phyloP scores from a whole-genome alignment of 1,284 basidiomycete species.

The Marasmius oreades region DNA sequence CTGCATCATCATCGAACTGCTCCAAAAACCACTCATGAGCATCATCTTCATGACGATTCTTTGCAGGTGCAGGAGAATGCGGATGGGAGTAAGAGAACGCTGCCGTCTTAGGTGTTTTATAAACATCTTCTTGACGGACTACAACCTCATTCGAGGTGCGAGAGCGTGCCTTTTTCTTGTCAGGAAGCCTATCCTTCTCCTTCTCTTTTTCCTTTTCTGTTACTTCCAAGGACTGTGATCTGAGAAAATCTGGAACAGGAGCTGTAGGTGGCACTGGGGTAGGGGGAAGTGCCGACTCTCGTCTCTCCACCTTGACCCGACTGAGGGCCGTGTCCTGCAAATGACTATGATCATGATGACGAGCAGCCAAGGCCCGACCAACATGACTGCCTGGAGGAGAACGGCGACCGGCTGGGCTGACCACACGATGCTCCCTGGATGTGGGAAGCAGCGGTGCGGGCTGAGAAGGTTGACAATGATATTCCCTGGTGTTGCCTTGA shows the following conservation, averaged over 20 bases:
- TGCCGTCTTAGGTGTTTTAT: neutral
- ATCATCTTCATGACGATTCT: conserved; percentile 33
- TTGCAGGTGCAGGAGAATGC: neutral
- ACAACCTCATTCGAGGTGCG: conserved; percentile 1
- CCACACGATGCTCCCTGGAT: conserved; percentile 8
- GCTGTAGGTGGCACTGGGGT: conserved; percentile 1
- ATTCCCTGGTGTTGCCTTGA: neutral
- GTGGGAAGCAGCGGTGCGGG: neutral
- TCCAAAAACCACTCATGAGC: conserved; percentile 58
- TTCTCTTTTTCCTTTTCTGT: neutral
- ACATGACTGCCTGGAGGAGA: conserved; percentile 42
- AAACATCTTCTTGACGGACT: neutral
- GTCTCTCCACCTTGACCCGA: conserved; percentile 13
- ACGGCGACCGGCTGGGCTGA: conserved; percentile 26
- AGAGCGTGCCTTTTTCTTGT: conserved; percentile 3
- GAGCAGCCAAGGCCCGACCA: conserved; percentile 40
- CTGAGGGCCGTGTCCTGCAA: conserved; percentile 6
- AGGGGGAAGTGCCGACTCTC: conserved; percentile 9
- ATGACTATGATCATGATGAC: conserved; percentile 23
- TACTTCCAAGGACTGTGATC: neutral
- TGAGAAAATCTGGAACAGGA: neutral
- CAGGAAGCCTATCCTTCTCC: neutral
- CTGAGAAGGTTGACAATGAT: neutral
- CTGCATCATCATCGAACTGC: conserved; percentile 39
- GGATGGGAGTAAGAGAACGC: neutral